These are phyloP conservation scores for Suillus cothurnatus DNA, from an alignment of 768 basidiomycete species.

Conservation along the genomic window DNA sequence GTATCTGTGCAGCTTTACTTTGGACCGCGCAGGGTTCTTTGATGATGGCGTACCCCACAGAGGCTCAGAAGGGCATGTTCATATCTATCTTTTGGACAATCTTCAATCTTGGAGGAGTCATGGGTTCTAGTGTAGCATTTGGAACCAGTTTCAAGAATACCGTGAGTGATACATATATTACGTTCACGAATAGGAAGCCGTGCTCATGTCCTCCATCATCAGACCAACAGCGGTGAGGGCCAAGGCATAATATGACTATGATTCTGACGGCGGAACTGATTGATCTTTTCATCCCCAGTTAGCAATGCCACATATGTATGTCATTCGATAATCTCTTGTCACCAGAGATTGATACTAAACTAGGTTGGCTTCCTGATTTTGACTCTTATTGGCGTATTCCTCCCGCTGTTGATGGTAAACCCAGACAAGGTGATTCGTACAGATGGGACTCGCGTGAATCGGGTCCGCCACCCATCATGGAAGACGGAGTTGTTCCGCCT, in stretches of 20 bases:
- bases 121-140: slow-evolving; percentile 72
- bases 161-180: background rate
- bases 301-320: slow-evolving; percentile 70
- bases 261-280: background rate
- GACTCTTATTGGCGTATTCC: slow-evolving; percentile 60
- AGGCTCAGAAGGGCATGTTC: slow-evolving; percentile 69
- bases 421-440: slow-evolving; percentile 70
- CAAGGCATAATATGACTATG: background rate
- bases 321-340: slow-evolving; percentile 10
- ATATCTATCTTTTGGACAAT: slow-evolving; percentile 79
- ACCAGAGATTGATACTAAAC: background rate
- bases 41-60: slow-evolving; percentile 79
- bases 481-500: slow-evolving; percentile 66
- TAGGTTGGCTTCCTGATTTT: slow-evolving; percentile 73
- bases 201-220: slow-evolving; percentile 2
- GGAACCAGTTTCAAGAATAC: slow-evolving; percentile 53
- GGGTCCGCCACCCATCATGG: slow-evolving; percentile 70
- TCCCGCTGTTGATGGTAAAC: slow-evolving; percentile 67
- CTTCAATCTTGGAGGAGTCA: slow-evolving; percentile 74
- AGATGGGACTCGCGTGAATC: slow-evolving; percentile 60
- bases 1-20: slow-evolving; percentile 63
- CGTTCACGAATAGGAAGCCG: background rate
- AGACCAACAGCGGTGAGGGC: slow-evolving; percentile 30
- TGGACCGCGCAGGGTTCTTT: slow-evolving; percentile 81
- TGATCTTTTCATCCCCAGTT: slow-evolving; percentile 42